Evolutionary conservation across 257 asterid genomes (phyloP), one percentile per base, ranked within the genome.

Genomic region (Lycium barbarum): DNA sequence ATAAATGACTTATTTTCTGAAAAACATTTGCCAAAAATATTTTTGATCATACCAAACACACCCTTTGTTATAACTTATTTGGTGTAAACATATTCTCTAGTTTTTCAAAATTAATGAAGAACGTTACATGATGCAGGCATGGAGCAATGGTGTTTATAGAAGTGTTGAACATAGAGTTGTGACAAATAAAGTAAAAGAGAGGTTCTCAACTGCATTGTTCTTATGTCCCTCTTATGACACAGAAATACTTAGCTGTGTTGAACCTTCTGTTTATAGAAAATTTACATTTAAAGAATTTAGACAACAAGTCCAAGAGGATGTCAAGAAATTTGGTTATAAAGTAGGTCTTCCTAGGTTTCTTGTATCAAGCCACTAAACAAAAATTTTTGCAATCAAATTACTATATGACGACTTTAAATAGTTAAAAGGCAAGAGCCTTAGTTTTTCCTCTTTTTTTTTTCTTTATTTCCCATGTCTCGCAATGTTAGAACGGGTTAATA

Each of bases 121-220:
- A 2, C 5, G 33, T 65, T 54, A n/a, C 1, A 55, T 54, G 22
- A 7, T 87, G 90, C 90, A 96, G 99, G 99, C 98, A 14, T 96
- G 99, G 99, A 96, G 99, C 91, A 96, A 96, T 83, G 90, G 93
- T 1, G 90, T 89, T 13, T 96, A 96, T 36, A 93, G 86, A 86
- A 96, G 99, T 71, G 98, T 95, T 5, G 93, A 95, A 67, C 99
- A 96, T 67, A 85, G 98, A n/a, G 98, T 96, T 5, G 92, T 96
- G 87, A 91, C 98, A 4, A 95, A 96, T 61, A 89, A 93, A 38
- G 22, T 76, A 0, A 86, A 84, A 45, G 97, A 96, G 87, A 92
- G 98, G 83, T 95, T 93, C 86, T 96, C 99, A 2, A 84, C 92
- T 2, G 99, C 99, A 0, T 95, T 90, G 87, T 96, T 96, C 90